These are phyloP conservation scores for Tetraselmis chui DNA, from an alignment of 139 green algal genomes.

Conservation along the genomic window DNA sequence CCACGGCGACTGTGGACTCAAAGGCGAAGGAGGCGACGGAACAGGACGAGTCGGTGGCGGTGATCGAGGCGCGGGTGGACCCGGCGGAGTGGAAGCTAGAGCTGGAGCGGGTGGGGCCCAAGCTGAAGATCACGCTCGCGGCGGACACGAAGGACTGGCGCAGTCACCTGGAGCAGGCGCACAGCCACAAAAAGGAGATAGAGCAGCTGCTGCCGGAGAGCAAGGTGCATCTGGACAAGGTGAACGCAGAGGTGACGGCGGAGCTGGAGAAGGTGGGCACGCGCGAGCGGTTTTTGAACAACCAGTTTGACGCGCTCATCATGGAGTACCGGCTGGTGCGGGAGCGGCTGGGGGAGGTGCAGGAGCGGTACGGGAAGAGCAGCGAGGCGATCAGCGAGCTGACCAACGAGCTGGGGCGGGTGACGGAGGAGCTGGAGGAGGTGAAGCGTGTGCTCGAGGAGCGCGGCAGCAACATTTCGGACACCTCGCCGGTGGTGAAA, in stretches of 20 bases:
- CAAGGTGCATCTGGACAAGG: slow-evolving; percentile 14
- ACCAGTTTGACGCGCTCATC: slow-evolving; percentile 54
- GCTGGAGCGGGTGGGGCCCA: slow-evolving; percentile 61
- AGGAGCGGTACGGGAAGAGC: slow-evolving; percentile 40
- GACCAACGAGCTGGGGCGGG: slow-evolving; percentile 58
- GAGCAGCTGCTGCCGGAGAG: slow-evolving; percentile 10
- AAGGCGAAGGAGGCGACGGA: slow-evolving; percentile 7
- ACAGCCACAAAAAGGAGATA: slow-evolving; percentile 33
- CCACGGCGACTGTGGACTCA: not conserved
- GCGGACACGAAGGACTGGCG: slow-evolving; percentile 68
- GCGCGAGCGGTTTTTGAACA: slow-evolving; percentile 62
- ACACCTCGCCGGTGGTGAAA: slow-evolving; percentile 61
- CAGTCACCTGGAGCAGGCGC: slow-evolving; percentile 58
- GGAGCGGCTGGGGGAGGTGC: slow-evolving; percentile 31
- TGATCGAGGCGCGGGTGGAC: slow-evolving; percentile 42
- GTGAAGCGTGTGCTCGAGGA: slow-evolving; percentile 58
- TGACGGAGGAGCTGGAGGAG: slow-evolving; percentile 55
- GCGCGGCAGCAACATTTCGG: slow-evolving; percentile 62
- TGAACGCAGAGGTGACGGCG: not conserved
- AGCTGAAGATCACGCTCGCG: slow-evolving; percentile 48
- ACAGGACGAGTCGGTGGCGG: slow-evolving; percentile 5
- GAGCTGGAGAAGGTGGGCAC: slow-evolving; percentile 60
- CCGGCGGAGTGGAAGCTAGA: slow-evolving; percentile 58
- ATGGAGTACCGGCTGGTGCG: slow-evolving; percentile 43
- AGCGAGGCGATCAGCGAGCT: slow-evolving; percentile 54